phyloP scores from a whole-genome alignment of 768 basidiomycete genomes.

The Pisolithus microcarpus region DNA sequence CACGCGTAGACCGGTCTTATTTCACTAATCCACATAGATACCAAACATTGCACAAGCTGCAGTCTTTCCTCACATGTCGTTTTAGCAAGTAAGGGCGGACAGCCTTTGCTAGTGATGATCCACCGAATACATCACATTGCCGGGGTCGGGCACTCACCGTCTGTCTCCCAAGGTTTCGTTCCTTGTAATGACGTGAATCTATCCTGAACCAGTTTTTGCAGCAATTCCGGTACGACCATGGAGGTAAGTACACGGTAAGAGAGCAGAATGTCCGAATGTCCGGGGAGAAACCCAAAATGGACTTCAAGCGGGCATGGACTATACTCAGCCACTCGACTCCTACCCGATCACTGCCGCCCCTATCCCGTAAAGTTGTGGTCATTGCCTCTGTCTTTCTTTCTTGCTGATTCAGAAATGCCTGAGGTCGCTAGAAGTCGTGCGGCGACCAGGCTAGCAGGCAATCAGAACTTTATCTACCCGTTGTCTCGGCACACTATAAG shows the following conservation, averaged over 20 bases:
- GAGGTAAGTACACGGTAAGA: neutral
- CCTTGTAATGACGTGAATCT: neutral
- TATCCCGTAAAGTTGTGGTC: neutral
- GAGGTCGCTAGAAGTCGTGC: neutral
- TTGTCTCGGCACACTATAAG: neutral
- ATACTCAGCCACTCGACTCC: neutral
- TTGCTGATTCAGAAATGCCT: neutral
- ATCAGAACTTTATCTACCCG: neutral
- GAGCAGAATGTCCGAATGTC: constrained; percentile 1
- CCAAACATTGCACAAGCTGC: no score
- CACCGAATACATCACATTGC: no score
- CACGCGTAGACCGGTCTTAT: no score
- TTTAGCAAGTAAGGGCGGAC: no score
- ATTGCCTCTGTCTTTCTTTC: neutral
- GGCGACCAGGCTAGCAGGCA: neutral
- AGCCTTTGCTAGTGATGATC: neutral
- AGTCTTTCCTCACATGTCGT: no score
- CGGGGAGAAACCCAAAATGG: neutral
- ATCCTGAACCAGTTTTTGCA: neutral
- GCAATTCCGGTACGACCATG: neutral
- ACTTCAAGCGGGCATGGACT: neutral
- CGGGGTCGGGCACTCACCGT: neutral
- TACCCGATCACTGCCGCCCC: neutral
- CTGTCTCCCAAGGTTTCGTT: neutral
- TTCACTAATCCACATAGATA: no score